These are phyloP conservation scores for Metschnikowia corniflorae DNA, from an alignment of 805 yeast genomes.

Conservation along the genomic window DNA sequence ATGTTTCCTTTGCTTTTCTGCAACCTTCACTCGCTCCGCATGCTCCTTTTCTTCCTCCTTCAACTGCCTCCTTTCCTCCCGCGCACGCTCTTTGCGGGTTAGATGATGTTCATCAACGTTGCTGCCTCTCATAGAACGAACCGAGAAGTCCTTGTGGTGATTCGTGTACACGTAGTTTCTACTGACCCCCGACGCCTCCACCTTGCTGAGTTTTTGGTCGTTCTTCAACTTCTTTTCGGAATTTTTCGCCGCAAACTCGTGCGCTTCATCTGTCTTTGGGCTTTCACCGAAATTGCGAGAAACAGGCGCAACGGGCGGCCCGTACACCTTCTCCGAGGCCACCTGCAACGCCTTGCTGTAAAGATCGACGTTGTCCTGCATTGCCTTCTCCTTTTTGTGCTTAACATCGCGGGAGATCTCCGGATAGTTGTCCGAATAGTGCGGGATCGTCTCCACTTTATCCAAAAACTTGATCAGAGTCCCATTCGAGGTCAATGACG, in stretches of 20 bases:
- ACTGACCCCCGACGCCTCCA: constrained; percentile 16
- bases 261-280: constrained; percentile 1
- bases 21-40: constrained; percentile 2
- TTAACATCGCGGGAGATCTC: constrained; percentile 9
- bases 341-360: constrained; percentile 53
- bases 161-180: constrained; percentile 16
- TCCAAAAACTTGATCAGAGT: constrained; percentile 38
- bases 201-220: constrained; percentile 10
- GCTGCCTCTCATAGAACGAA: constrained; percentile 13
- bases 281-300: constrained; percentile 1
- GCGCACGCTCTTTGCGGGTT: constrained; percentile 13
- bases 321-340: constrained; percentile 57
- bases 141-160: constrained; percentile 16
- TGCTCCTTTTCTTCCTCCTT: constrained; percentile 11
- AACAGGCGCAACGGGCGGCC: no score
- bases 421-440: constrained; percentile 5
- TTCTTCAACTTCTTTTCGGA: constrained; percentile 14
- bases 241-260: constrained; percentile 9
- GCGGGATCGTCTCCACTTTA: constrained; percentile 36
- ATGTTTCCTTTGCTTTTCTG: constrained; percentile 10
- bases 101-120: constrained; percentile 2
- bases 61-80: constrained; percentile 13
- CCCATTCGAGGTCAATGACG: constrained; percentile 22
- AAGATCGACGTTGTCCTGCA: constrained; percentile 46
- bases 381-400: constrained; percentile 12